Evolutionary conservation across 1,284 basidiomycete genomes (phyloP), one percentile per base, ranked within the genome.

Genomic region (Puccinia triticina): DNA sequence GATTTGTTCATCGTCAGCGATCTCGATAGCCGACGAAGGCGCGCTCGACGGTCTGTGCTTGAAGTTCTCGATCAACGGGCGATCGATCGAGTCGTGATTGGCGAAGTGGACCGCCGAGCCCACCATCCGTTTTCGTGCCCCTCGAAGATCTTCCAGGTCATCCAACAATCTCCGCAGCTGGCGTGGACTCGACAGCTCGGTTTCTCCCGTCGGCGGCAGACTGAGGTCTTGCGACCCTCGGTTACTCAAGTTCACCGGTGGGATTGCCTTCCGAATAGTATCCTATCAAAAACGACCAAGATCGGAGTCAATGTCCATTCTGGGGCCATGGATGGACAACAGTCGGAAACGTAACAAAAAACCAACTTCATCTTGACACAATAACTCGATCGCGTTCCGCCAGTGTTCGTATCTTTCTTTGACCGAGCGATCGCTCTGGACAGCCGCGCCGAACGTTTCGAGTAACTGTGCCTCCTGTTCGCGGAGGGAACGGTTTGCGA

Each of bases 351-450:
- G 26, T 43, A 34, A 34, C 12, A 16, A 61, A 46, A 61, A 21
- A 37, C 78, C 18, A 32, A 81, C 78, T 53, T 81, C 83, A 14
- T 83, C 76, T 26, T 85, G 84, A 1, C 78, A 83, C 14, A 97
- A 89, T 83, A 93, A 90, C 26, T 88, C 87, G 75, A 96, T 92
- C 77, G 89, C 90, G n/a, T 89, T 88, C 84, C 92, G 91, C 94
- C 94, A 96, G 85, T 95, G 91, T 71, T 92, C 91, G 93, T 93
- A 97, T 86, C 95, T 95, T 81, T 89, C 88, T 46, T 92, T 88
- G 0, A 97, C 92, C 7, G 91, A 89, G 57, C 90, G 90, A 85
- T 97, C 94, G 85, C 93, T 94, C 48, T 90, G 89, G 0, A 89
- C 88, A 0, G 94, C 95, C 84, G 93, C 90, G 1, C 89, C 89